Evolutionary conservation across 345 rosid species (phyloP).

Genomic region (Gossypium longicalyx): DNA sequence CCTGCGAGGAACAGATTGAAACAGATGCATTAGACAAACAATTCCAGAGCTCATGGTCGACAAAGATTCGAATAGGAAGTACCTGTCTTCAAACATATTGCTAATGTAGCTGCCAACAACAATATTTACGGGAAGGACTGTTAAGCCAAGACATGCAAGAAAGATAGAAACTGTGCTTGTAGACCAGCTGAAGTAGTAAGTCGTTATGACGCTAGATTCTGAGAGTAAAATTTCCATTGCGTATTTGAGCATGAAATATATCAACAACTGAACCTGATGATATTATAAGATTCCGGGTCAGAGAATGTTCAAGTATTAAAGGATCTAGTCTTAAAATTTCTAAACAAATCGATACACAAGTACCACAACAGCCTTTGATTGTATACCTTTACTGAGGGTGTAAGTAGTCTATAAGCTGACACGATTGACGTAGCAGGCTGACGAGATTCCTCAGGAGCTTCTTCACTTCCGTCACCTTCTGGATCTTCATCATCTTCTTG

Average conservation of each 20-base stretch:
- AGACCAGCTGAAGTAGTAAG: constrained; percentile 86
- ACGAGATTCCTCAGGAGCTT: constrained; percentile 57
- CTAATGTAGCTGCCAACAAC: constrained; percentile 94
- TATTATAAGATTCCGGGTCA: constrained; percentile 7
- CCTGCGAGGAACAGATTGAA: constrained; percentile 38
- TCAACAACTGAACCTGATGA: constrained; percentile 83
- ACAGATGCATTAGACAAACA: not conserved
- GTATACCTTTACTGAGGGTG: constrained; percentile 91
- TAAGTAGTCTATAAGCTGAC: constrained; percentile 83
- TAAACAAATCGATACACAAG: not conserved
- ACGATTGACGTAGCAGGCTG: constrained; percentile 65
- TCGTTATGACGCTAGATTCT: constrained; percentile 85
- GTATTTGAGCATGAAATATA: constrained; percentile 97
- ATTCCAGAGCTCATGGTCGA: not conserved
- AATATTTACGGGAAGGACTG: constrained; percentile 89
- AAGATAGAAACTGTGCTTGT: constrained; percentile 83
- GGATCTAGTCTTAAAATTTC: not conserved
- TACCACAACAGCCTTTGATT: not conserved
- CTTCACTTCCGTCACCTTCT: constrained; percentile 69
- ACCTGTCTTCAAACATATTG: constrained; percentile 99
- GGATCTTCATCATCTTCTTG: constrained; percentile 51
- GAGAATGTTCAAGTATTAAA: not conserved
- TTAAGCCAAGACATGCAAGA: constrained; percentile 84
- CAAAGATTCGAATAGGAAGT: not conserved
- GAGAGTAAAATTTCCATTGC: constrained; percentile 91